Percentiles rank a stretch among this genome's conserved stretches.
These are phyloP conservation scores for Paramecium bursaria DNA, from an alignment of 73 alveolate genomes.

Conservation along the genomic window DNA sequence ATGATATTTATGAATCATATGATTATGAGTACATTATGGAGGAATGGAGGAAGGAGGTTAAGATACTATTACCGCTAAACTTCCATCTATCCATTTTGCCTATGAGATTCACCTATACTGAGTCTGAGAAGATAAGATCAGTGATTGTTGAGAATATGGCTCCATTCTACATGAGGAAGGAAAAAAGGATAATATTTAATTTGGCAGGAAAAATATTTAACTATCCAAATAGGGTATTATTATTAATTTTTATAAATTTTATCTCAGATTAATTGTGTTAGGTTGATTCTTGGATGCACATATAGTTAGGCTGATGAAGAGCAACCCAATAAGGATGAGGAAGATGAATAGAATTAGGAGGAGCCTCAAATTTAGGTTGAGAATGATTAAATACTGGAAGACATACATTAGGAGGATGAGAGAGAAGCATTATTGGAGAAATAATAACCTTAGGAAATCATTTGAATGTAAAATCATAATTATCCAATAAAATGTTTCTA, in stretches of 20 bases:
- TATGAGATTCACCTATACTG: constrained; percentile 50
- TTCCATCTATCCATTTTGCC: constrained; percentile 20
- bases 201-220: constrained; percentile 46
- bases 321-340: neutral
- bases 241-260: neutral
- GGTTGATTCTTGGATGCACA: constrained; percentile 42
- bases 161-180: constrained; percentile 49
- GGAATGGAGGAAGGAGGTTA: constrained; percentile 47
- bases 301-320: constrained; percentile 23
- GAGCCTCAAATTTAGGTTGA: too few species aligned
- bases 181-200: constrained; percentile 22
- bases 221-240: constrained; percentile 36
- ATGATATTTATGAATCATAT: constrained; percentile 11
- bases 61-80: constrained; percentile 9
- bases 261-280: constrained; percentile 59
- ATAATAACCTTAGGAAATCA: too few species aligned
- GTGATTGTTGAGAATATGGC: constrained; percentile 48
- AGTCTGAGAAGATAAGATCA: constrained; percentile 57
- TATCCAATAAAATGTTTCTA: too few species aligned
- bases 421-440: too few species aligned
- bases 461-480: too few species aligned
- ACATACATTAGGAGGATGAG: too few species aligned
- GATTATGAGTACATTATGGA: constrained; percentile 28
- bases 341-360: neutral
- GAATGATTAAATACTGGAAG: too few species aligned